Percentiles rank a stretch among this genome's conserved stretches.
phyloP scores from a whole-genome alignment of 257 asterid genomes.

The Solanum sitiens region DNA sequence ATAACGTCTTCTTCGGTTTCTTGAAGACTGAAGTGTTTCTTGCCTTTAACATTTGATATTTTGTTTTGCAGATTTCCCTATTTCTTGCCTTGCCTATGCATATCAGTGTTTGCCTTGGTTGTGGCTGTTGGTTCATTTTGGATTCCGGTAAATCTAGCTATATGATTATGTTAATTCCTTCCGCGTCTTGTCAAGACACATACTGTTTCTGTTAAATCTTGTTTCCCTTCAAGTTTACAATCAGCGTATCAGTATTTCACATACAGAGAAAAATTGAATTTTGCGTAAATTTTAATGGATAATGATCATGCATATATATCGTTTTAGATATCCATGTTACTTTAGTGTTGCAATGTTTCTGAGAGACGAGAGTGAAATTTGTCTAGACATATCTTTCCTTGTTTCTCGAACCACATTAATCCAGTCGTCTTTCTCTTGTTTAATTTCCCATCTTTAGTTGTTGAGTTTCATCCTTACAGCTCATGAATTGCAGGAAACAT shows the following conservation, averaged over 20 bases:
- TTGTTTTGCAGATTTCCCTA: conserved; percentile 62
- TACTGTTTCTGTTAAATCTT: background rate
- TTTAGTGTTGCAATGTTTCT: background rate
- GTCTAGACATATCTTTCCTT: background rate
- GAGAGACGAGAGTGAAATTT: background rate
- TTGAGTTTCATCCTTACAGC: background rate
- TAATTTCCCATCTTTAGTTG: background rate
- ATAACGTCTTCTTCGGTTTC: background rate
- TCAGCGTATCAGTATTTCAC: background rate
- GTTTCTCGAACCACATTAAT: background rate
- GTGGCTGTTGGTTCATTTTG: conserved; percentile 40
- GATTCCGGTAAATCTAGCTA: conserved; percentile 57
- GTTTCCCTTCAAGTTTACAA: background rate
- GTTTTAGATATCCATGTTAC: background rate
- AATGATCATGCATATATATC: background rate
- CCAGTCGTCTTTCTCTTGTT: background rate
- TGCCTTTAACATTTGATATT: background rate
- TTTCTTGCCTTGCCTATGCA: conserved; percentile 69
- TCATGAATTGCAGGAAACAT: conserved; percentile 51
- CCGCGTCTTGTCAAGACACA: background rate
- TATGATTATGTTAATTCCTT: background rate
- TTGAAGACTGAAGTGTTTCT: background rate
- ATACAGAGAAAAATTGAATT: background rate
- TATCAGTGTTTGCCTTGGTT: conserved; percentile 52
- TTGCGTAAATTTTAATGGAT: background rate